These are phyloP conservation scores for Suillus placidus DNA, from an alignment of 768 basidiomycete genomes.

Conservation along the genomic window DNA sequence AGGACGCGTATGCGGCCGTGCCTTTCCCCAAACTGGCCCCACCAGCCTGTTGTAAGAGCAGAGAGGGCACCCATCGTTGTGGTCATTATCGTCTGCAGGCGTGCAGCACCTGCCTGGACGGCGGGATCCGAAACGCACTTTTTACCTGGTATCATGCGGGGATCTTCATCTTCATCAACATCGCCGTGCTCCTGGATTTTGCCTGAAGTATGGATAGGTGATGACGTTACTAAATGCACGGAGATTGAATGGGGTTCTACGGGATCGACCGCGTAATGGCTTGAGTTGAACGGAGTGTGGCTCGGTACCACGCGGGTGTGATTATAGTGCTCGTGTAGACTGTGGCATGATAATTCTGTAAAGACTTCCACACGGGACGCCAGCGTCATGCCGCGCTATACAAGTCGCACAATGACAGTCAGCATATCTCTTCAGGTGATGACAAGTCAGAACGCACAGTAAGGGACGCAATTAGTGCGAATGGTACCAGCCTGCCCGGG, in stretches of 20 bases:
- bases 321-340: conserved; percentile 50
- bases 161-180: conserved; percentile 40
- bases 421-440: conserved; percentile 6
- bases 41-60: conserved; percentile 83
- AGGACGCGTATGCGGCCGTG: conserved; percentile 79
- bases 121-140: conserved; percentile 50
- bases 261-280: conserved; percentile 13
- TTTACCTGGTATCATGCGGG: conserved; percentile 39
- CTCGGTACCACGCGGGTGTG: conserved; percentile 23
- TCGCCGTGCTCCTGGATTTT: conserved; percentile 25
- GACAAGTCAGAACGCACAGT: conserved; percentile 48
- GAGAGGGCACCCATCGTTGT: conserved; percentile 78
- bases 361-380: conserved; percentile 81
- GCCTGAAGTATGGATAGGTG: conserved; percentile 4
- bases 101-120: conserved; percentile 70
- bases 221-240: conserved; percentile 18
- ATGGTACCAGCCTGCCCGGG: conserved; percentile 64
- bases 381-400: conserved; percentile 77
- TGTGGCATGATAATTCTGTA: conserved; percentile 73
- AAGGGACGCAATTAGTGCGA: conserved; percentile 65
- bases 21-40: conserved; percentile 79
- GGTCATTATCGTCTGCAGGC: conserved; percentile 76
- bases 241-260: conserved; percentile 14
- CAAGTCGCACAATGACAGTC: conserved; percentile 12
- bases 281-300: background rate